A percentile compares a stretch with the other conserved stretches of the same genome.
Conservation (phyloP, 305 asterid species). For the Fraxinus albicans region DNA sequence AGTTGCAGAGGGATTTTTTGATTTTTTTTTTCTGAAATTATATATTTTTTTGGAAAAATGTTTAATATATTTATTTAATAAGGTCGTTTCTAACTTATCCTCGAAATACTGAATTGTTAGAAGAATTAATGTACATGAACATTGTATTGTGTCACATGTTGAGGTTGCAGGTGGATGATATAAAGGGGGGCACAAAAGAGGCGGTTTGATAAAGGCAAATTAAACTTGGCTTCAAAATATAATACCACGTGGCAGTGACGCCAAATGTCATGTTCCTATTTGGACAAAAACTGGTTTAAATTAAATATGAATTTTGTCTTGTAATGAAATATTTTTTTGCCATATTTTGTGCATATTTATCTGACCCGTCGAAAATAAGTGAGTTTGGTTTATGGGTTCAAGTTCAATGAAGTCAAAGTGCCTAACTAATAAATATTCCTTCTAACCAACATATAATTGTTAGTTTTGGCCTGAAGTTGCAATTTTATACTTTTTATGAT, state of each 20-base stretch:
- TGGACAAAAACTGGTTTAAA: not conserved
- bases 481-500: no score
- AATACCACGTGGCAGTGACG: constrained; percentile 7
- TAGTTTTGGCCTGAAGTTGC: no score
- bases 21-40: no score
- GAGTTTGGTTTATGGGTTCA: not conserved
- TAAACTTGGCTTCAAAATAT: not conserved
- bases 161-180: not conserved
- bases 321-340: not conserved
- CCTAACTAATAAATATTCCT: not conserved
- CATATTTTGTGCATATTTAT: not conserved
- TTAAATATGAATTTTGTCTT: not conserved
- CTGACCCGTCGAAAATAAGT: not conserved
- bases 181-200: not conserved
- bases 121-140: not conserved
- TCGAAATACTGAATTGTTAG: not conserved
- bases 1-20: no score
- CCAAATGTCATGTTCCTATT: not conserved
- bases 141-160: not conserved
- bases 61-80: no score
- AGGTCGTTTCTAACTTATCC: not conserved
- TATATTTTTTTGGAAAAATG: no score
- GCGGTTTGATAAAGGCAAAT: not conserved
- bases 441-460: not conserved
- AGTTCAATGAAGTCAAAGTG: constrained; percentile 3